Evolutionary conservation across 371 early-diverging fungal species (phyloP).

Genomic region (Apophysomyces ossiformis): DNA sequence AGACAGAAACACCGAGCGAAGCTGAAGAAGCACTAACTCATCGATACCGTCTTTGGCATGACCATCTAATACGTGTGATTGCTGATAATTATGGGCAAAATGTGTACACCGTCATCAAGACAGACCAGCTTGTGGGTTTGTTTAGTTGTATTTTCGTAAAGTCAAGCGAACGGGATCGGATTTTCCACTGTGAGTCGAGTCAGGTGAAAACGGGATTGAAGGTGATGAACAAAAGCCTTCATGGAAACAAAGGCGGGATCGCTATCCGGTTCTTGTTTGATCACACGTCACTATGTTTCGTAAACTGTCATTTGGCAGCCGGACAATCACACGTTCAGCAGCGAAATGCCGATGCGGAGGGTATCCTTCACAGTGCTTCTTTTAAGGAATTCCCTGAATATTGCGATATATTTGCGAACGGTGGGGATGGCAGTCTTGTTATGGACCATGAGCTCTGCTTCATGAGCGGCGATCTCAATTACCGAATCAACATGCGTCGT

Average conservation of each 20-base stretch:
- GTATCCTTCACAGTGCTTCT: constrained; percentile 74
- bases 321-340: constrained; percentile 74
- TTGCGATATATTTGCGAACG: constrained; percentile 44
- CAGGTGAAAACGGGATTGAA: constrained; percentile 82
- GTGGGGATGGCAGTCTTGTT: constrained; percentile 70
- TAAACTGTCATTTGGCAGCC: constrained; percentile 88
- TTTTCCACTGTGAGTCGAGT: constrained; percentile 33
- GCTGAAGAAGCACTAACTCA: constrained; percentile 60
- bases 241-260: constrained; percentile 92
- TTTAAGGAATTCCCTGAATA: constrained; percentile 38
- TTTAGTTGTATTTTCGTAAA: constrained; percentile 77
- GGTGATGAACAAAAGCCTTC: constrained; percentile 60
- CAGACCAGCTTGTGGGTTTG: constrained; percentile 82
- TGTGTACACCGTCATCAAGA: constrained; percentile 70
- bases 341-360: constrained; percentile 76
- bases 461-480: constrained; percentile 83
- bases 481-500: constrained; percentile 64
- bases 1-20: constrained; percentile 49
- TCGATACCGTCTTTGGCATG: constrained; percentile 73
- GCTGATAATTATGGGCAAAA: constrained; percentile 49
- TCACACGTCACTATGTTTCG: constrained; percentile 82
- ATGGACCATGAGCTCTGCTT: constrained; percentile 81
- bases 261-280: constrained; percentile 76
- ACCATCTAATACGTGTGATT: constrained; percentile 60
- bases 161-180: constrained; percentile 35